These are phyloP conservation scores for Cyberlindnera xylosilytica DNA, from an alignment of 805 yeast genomes.

Conservation along the genomic window DNA sequence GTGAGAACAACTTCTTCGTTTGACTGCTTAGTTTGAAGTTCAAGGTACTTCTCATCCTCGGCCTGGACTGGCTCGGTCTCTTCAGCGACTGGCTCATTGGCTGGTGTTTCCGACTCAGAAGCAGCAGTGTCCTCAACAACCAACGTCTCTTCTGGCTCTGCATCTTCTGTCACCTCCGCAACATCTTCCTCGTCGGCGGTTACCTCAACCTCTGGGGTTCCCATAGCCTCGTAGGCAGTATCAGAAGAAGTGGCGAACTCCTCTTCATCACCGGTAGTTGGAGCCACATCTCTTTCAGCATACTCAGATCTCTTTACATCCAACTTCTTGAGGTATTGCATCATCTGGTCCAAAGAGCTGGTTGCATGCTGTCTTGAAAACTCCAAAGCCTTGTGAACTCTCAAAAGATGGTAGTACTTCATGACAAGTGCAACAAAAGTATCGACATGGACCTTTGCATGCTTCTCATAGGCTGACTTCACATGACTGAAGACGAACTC, in stretches of 20 bases:
- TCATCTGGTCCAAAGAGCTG: conserved; percentile 18
- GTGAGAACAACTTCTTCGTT: conserved; percentile 10
- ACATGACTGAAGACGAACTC: conserved; percentile 1
- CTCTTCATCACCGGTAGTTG: conserved; percentile 13
- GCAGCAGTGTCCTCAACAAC: not conserved
- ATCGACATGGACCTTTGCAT: conserved; percentile 12
- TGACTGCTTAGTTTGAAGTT: not conserved
- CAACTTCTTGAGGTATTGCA: conserved; percentile 11
- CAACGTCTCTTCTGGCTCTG: conserved; percentile 1
- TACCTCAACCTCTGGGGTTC: conserved; percentile 12
- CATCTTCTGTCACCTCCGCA: not conserved
- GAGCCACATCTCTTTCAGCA: conserved; percentile 2
- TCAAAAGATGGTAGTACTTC: conserved; percentile 19
- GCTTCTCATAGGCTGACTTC: conserved; percentile 4
- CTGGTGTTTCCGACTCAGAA: conserved; percentile 7
- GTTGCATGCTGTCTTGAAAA: conserved; percentile 16
- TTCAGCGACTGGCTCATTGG: no score
- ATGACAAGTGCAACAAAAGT: not conserved
- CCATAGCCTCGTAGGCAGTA: conserved; percentile 7
- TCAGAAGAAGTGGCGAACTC: conserved; percentile 12
- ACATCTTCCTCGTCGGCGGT: conserved; percentile 7
- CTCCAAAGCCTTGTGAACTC: conserved; percentile 19
- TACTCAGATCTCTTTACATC: conserved; percentile 1
- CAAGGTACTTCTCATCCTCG: conserved; percentile 10
- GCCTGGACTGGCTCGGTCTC: no score